Conservation (phyloP, 2,329 filamentous ascomycete genomes). For the Drechslerella stenobrocha region DNA sequence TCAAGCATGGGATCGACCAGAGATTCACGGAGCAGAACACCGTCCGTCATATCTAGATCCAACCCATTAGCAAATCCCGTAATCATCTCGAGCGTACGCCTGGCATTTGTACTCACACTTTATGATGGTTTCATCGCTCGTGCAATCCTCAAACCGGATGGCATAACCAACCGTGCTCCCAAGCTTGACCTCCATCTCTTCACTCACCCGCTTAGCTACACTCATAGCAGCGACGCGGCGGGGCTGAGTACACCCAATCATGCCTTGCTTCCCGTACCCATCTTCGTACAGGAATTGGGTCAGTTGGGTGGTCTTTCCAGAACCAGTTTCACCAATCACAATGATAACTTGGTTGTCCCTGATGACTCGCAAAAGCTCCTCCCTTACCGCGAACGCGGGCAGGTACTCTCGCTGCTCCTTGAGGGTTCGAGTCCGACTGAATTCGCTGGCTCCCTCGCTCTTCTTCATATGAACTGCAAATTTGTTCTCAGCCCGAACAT, state of each 20-base stretch:
- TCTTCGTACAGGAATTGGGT: conserved; percentile 97
- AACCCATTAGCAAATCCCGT: conserved; percentile 43
- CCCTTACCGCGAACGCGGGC: conserved; percentile 92
- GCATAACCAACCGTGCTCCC: conserved; percentile 90
- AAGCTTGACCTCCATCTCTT: conserved; percentile 94
- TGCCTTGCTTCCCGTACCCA: conserved; percentile 80
- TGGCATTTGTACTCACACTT: conserved; percentile 65
- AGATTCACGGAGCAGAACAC: conserved; percentile 88
- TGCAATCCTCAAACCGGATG: conserved; percentile 98
- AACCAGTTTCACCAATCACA: conserved; percentile 95
- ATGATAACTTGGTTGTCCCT: conserved; percentile 96
- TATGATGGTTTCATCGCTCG: conserved; percentile 89
- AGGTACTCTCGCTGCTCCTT: conserved; percentile 89
- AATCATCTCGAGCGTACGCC: not conserved
- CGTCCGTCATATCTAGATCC: conserved; percentile 84
- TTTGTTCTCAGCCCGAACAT: conserved; percentile 67
- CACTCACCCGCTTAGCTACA: conserved; percentile 94
- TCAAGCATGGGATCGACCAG: conserved; percentile 90
- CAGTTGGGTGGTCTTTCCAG: conserved; percentile 94
- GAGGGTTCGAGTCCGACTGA: conserved; percentile 88
- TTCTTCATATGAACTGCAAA: conserved; percentile 91
- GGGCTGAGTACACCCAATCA: conserved; percentile 96
- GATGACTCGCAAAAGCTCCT: conserved; percentile 88
- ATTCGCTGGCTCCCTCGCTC: conserved; percentile 76
- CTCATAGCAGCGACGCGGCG: conserved; percentile 98